Evolutionary conservation across 2,329 filamentous ascomycete genomes (phyloP), one percentile per base, ranked within the genome.

Genomic region (Aaosphaeria pasadenensis): DNA sequence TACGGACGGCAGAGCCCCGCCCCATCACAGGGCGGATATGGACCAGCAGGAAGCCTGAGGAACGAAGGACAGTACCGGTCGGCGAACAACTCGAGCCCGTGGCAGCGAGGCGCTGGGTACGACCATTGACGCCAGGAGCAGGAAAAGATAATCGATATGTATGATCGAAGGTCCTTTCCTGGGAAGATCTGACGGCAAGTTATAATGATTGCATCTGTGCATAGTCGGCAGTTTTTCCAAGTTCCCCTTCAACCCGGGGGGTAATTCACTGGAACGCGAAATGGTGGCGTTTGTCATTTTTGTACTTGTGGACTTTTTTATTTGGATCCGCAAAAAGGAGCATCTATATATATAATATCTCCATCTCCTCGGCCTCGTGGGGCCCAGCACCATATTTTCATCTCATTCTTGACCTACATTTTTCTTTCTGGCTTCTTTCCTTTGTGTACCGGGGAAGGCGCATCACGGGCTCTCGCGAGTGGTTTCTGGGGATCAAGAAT

Each of bases 81-180:
- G 53, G 74, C 77, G 55, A 79, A 81, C 60, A 83, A 76, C 61
- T 66, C 77, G 35, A 84, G 80, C 69, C 82, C 82, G 45, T 86
- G 83, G 83, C 82, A 86, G 69, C 71, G 83, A 63, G 83, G 83
- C 39, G 83, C 83, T 31, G 83, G 83, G 40, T 86, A 85, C 58
- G 82, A 85, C 50, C 78, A 80, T 64, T 80, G 71, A 72, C 63
- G 64, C 61, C 60, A 69, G 57, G 66, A 60, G 49, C 59, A 64
- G 60, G 67, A 71, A 52, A 64, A 67, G 60, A 57, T 60, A 54
- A 62, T 62, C 47, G 59, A 61, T 40, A 44, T 59, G 53, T 55
- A 70, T 68, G 47, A 69, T 67, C 50, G 65, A 59, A 54, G 63
- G 7, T 36, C 33, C n/a, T 36, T 9, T 36, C 33, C 33, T 9